A percentile compares a stretch with the other conserved stretches of the same genome.
These are phyloP conservation scores for Amaranthus tricolor DNA, from an alignment of 179 eudicot genomes.

Conservation along the genomic window DNA sequence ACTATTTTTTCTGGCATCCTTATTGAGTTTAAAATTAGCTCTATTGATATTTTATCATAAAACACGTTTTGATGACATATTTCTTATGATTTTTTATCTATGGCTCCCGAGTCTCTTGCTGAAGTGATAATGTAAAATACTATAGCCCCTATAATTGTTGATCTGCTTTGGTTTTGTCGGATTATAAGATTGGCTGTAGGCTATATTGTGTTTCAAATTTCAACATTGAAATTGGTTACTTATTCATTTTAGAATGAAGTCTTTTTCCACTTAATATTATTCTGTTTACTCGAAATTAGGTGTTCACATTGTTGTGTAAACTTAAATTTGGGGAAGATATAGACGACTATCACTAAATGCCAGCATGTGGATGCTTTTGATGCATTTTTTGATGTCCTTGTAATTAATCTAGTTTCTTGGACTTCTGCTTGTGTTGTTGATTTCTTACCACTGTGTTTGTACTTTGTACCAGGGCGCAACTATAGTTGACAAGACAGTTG, in stretches of 20 bases:
- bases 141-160: too few relatives aligned
- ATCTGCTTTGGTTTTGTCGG: too few relatives aligned
- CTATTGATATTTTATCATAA: neutral
- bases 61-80: too few relatives aligned
- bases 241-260: neutral
- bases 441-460: slow-evolving; percentile 10
- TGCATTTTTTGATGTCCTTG: neutral
- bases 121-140: neutral
- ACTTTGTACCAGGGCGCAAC: slow-evolving; percentile 70
- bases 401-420: neutral
- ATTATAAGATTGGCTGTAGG: too few relatives aligned
- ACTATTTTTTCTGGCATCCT: neutral
- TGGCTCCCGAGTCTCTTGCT: neutral
- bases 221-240: neutral
- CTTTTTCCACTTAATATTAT: neutral
- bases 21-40: neutral
- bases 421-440: slow-evolving; percentile 12
- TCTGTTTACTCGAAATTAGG: neutral
- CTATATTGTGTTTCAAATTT: too few relatives aligned
- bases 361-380: neutral
- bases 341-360: neutral
- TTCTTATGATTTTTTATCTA: neutral
- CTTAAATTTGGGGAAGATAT: too few relatives aligned
- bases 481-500: slow-evolving; percentile 65
- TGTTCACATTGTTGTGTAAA: neutral